Evolutionary conservation across 2,329 filamentous ascomycete genomes (phyloP).

Genomic region (Ascocoryne sarcoides): DNA sequence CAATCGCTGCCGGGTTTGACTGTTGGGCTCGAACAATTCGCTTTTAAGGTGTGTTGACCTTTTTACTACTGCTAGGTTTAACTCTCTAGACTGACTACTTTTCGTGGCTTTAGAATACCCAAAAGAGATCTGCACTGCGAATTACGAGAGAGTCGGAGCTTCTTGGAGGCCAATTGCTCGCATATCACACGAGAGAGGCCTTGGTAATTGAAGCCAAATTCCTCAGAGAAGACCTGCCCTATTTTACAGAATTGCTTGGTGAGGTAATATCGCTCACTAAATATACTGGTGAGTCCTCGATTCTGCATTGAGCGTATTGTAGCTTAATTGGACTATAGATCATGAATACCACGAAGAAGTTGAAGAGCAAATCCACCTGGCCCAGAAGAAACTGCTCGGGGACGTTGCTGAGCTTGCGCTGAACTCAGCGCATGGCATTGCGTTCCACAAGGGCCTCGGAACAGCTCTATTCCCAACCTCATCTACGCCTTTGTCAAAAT

Average conservation of each 20-base stretch:
- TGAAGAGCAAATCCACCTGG: constrained; percentile 63
- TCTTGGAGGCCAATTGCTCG: constrained; percentile 78
- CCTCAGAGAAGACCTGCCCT: constrained; percentile 89
- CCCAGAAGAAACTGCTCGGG: constrained; percentile 64
- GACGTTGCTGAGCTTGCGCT: constrained; percentile 61
- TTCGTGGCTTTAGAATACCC: constrained; percentile 55
- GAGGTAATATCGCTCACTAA: constrained; percentile 86
- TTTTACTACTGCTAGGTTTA: constrained; percentile 1
- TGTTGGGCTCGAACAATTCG: constrained; percentile 86
- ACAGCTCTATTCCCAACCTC: constrained; percentile 65
- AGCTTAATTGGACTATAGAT: constrained; percentile 40
- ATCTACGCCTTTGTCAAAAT: constrained; percentile 65
- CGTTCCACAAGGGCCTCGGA: constrained; percentile 91
- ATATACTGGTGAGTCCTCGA: constrained; percentile 56
- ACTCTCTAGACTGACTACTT: constrained; percentile 7
- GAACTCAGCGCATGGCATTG: constrained; percentile 76
- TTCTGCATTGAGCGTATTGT: neutral
- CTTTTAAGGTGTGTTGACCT: constrained; percentile 71
- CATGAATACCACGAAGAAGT: constrained; percentile 90
- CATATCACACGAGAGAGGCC: constrained; percentile 89
- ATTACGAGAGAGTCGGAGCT: constrained; percentile 94
- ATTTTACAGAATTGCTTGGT: constrained; percentile 91
- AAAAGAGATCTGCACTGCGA: constrained; percentile 79
- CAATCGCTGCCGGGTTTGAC: constrained; percentile 84
- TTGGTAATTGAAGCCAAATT: constrained; percentile 90